Base-by-base conservation (phyloP, 352 stramenopile genomes). In the Phytophthora lateralis region DNA sequence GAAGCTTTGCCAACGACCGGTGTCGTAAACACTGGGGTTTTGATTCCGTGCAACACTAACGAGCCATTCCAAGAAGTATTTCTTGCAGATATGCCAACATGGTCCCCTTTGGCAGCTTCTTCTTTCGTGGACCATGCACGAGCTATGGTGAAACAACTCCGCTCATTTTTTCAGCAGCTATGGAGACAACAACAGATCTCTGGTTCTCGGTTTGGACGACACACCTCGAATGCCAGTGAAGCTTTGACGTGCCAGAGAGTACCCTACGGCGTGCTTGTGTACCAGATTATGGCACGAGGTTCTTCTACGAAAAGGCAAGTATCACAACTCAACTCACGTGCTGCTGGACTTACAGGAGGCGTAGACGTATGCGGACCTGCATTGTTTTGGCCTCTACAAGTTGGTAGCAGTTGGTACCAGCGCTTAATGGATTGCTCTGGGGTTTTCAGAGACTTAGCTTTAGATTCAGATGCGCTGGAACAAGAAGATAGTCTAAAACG, bases 41-140 rank as follows among this genome's bases (percentile, higher is more conserved):
- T 79, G 14, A 75, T 81, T 24, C 70, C 73, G n/a, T 65, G 47
- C 39, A 51, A 43, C 18, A 55, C 4, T 43, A 43, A 54, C 2
- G 66, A 73, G 11, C 44, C 69, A 6, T 43, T 81, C 9, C 54
- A 79, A 17, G 73, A 81, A 42, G 46, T 81, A 10, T 81, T 75
- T 52, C 29, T 79, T 17, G 29, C 57, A 6, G 45, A 60, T 43
- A 49, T 50, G n/a, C 42, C 54, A 6, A 14, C 20, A 4, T 69
- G 54, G 60, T 14, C 14, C 26, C 60, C 54, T 43, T 62, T 42
- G 12, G 8, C 54, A 38, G 12, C 11, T 9, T 67, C 11, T n/a
- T 18, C 50, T 3, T 68, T 63, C 34, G 48, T 21, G 32, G 50
- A n/a, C 41, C 49, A 56, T 29, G 61, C 34, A 34, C 67, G 63